Evolutionary conservation across 495 filamentous ascomycete species (phyloP).

Genomic region (Podospora pseudoanserina): DNA sequence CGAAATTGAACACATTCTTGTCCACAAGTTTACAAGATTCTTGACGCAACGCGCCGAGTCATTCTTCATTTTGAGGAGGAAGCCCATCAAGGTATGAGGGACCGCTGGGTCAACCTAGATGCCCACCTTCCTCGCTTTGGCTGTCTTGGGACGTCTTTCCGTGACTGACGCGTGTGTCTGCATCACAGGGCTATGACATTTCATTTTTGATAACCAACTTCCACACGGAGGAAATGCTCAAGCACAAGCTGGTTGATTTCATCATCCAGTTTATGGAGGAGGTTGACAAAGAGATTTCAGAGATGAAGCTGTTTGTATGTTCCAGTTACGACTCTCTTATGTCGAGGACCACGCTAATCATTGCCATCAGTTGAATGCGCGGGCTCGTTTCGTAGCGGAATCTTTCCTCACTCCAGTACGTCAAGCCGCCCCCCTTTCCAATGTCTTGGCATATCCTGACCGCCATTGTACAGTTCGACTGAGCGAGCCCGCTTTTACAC

Average conservation of each 20-base stretch:
- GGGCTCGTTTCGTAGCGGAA: constrained; percentile 96
- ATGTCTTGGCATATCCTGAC: background rate
- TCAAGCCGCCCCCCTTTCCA: constrained; percentile 5
- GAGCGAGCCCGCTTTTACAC: background rate
- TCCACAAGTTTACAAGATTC: constrained; percentile 97
- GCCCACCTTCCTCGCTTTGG: background rate
- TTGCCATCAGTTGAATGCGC: constrained; percentile 74
- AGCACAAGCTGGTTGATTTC: constrained; percentile 97
- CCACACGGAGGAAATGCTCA: constrained; percentile 96
- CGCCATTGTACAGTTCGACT: background rate
- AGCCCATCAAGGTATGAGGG: constrained; percentile 77
- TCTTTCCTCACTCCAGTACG: constrained; percentile 94
- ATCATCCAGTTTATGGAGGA: constrained; percentile 99
- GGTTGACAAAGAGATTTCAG: constrained; percentile 98
- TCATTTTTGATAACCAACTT: constrained; percentile 98
- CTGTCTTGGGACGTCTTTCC: too few relatives aligned
- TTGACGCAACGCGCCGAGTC: constrained; percentile 93
- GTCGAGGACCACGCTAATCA: constrained; percentile 6
- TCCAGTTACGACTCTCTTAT: background rate
- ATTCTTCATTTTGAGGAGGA: constrained; percentile 93
- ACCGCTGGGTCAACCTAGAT: background rate
- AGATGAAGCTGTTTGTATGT: constrained; percentile 99
- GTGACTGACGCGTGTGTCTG: background rate
- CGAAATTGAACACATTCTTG: constrained; percentile 95
- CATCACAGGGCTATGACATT: constrained; percentile 88